Base-by-base conservation (phyloP, 768 basidiomycete genomes). In the Trametes elegans region DNA sequence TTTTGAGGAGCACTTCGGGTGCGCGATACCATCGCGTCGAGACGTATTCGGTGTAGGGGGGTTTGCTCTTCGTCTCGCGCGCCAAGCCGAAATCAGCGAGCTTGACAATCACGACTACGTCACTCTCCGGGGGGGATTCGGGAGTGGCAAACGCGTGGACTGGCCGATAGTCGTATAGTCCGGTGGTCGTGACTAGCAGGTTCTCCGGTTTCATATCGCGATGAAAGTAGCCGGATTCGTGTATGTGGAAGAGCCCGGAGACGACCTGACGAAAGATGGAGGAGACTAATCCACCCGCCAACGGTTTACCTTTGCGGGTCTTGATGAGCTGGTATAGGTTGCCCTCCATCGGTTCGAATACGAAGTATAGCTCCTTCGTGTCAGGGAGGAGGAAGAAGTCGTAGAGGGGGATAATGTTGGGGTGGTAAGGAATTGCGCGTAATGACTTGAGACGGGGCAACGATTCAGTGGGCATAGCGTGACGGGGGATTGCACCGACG, bases 201-300 rank as follows among this genome's bases (percentile, higher is more conserved):
- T 99, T 99, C 71, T 99, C 97, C 32, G 97, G 97, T 73, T 99
- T 99, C 93, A 99, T 97, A 71, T 99, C 97, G 44, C 97, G 90
- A 73, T 99, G 97, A 73, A 99, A 99, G 73, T 96, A 99, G 31
- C 96, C 97, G 27, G 86, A 78, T 13, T 77, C 70, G 71, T 99
- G 97, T 61, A 98, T 93, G 71, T 99, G 97, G 66, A 93, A 78
- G 31, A 99, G 81, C 34, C 97, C 97, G 14, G 83, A 76, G 40
- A 92, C 84, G 65, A 95, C 90, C 73, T 99, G 97, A 53, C 82
- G 85, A 70, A 97, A 98, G 63, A 98, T 93, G 64, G 90, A 92
- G 21, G 93, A 90, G 58, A 96, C 88, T 62, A 99, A 87, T 61
- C 97, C 97, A 40, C 93, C 92, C n/a, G 97, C 96, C 57, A 99